These are phyloP conservation scores for Tulasnella sp. DNA, from an alignment of 768 basidiomycete species.

Conservation along the genomic window DNA sequence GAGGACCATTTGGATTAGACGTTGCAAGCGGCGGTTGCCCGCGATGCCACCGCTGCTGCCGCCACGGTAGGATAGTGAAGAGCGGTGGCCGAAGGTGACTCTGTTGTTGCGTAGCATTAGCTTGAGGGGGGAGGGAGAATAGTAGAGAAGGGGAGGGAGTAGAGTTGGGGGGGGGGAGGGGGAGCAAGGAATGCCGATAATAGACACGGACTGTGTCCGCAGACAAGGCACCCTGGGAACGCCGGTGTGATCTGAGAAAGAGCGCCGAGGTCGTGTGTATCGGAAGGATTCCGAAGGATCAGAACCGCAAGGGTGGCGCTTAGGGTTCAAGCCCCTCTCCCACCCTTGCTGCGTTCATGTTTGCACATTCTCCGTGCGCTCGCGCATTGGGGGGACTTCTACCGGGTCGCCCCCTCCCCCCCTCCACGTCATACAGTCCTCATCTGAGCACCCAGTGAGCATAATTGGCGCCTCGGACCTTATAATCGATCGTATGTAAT, in stretches of 20 bases:
- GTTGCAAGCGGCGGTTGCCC: not conserved
- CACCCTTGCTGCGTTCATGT: no score
- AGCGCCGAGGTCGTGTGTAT: not conserved
- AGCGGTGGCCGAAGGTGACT: not conserved
- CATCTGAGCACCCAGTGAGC: no score
- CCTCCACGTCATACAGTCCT: no score
- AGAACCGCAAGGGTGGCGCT: not conserved
- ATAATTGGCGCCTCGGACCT: no score
- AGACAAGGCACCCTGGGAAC: not conserved
- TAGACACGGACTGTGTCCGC: not conserved
- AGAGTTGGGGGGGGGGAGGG: not conserved
- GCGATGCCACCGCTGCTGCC: not conserved
- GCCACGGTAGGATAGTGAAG: not conserved
- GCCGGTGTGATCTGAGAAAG: not conserved
- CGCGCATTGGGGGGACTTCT: no score
- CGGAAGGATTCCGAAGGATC: not conserved
- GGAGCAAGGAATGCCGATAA: not conserved
- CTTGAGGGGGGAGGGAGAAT: not conserved
- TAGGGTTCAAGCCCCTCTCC: not conserved
- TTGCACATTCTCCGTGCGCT: no score
- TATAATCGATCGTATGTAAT: not conserved
- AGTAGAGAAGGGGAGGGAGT: not conserved
- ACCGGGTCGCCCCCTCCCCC: no score
- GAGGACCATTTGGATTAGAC: not conserved
- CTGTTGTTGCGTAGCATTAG: constrained; percentile 8